Base-by-base conservation (phyloP, 495 filamentous ascomycete species). In the Penicillium pancosmium region DNA sequence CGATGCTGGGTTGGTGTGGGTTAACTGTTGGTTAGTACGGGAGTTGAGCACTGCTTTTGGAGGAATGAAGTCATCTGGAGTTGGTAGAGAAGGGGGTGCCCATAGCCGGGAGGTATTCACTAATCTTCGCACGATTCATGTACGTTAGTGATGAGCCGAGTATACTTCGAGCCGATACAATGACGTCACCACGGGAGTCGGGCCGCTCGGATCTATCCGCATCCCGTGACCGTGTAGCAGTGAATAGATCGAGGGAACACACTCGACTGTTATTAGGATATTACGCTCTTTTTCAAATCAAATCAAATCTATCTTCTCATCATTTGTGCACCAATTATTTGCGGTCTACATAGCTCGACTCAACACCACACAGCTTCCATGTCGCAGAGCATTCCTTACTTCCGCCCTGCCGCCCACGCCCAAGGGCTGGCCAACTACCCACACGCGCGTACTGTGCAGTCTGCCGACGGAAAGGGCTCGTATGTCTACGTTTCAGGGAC, bases 401-500 rank as follows among this genome's bases (percentile, higher is more conserved):
- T 74, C 53, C 70, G 71, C 18, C 59, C 63, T 8, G 56, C 70
- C 5, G 54, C 63, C 27, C 63, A 67, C 4, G 65, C 70, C 33
- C 60, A 68, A 52, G 72, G 72, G n/a, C 60, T 70, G 9, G 69
- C 65, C 44, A 70, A 69, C 23, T 75, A 70, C 55, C 66, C 70
- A 2, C 70, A 73, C 50, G 70, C 72, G 1, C 68, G 72, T 18
- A 64, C 67, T 31, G 60, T 64, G 23, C 44, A 61, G 38, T 54
- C 60, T 10, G 48, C 56, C 51, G 33, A 46, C 5, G 60, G 55
- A 43, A 35, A 62, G 2, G 51, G 60, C 3, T 54, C 57, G 23
- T 69, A 69, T 49, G 72, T 73, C 41, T 71, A 75, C 53, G 65
- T 71, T 48, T 73, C 69, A 1, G 67, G 69, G 0, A 75, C 68